A percentile compares a stretch with the other conserved stretches of the same genome.
These are phyloP conservation scores for Pichia sp. DNA, from an alignment of 1,139 yeast species.

Conservation along the genomic window DNA sequence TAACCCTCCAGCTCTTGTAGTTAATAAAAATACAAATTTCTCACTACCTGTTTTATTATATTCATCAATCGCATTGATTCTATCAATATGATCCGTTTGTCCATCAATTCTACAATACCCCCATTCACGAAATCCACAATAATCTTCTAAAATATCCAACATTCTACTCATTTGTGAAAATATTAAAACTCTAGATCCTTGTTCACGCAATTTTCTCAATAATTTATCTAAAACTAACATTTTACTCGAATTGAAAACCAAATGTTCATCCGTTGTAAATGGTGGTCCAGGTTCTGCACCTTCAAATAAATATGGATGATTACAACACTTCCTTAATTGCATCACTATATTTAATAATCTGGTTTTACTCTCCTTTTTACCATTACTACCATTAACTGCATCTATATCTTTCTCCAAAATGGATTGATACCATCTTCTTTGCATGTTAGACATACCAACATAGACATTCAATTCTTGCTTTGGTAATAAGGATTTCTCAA, in stretches of 20 bases:
- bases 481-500: constrained; percentile 69
- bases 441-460: constrained; percentile 72
- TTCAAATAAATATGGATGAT: constrained; percentile 76
- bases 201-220: constrained; percentile 52
- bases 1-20: constrained; percentile 84
- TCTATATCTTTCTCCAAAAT: constrained; percentile 73
- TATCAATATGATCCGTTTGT: constrained; percentile 70
- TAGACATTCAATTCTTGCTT: constrained; percentile 68
- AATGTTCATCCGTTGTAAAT: constrained; percentile 74
- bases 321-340: constrained; percentile 80
- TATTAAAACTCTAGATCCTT: constrained; percentile 70
- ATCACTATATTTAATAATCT: constrained; percentile 70
- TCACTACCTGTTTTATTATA: constrained; percentile 64
- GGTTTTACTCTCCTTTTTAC: constrained; percentile 69
- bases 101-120: constrained; percentile 78
- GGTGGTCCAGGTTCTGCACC: constrained; percentile 91
- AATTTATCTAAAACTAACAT: constrained; percentile 66
- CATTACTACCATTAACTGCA: constrained; percentile 76
- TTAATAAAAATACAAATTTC: constrained; percentile 63
- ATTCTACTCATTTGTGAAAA: constrained; percentile 80
- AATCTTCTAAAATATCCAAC: constrained; percentile 74
- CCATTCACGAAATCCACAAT: constrained; percentile 60
- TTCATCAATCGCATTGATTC: constrained; percentile 70
- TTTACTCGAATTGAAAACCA: constrained; percentile 65
- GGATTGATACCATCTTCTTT: constrained; percentile 67